A percentile compares a stretch with the other conserved stretches of the same genome.
Conservation (phyloP, 1,284 basidiomycete species). For the Ceratobasidium sp. region DNA sequence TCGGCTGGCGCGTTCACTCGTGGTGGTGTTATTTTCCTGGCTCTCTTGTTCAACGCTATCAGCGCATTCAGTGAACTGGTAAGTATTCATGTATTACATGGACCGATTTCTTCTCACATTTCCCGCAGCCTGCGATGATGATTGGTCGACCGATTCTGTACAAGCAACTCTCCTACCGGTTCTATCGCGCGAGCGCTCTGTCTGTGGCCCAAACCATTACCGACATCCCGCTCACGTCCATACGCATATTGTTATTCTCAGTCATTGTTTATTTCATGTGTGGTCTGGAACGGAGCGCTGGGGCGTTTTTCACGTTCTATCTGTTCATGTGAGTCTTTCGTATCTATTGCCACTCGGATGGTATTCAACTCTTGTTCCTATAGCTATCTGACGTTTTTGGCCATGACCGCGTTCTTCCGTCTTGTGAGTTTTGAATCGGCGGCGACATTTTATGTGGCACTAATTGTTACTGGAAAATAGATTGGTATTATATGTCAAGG, state of each 20-base stretch:
- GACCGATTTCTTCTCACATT: conserved; percentile 28
- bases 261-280: conserved; percentile 56
- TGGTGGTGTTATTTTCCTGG: conserved; percentile 73
- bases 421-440: conserved; percentile 47
- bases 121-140: conserved; percentile 66
- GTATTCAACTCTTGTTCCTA: not conserved
- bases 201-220: conserved; percentile 64
- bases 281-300: conserved; percentile 53
- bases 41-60: conserved; percentile 74
- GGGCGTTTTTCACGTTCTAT: conserved; percentile 57
- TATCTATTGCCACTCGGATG: no score
- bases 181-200: conserved; percentile 81
- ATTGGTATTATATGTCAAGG: conserved; percentile 53
- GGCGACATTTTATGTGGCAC: not conserved
- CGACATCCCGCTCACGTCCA: conserved; percentile 57
- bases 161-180: conserved; percentile 72
- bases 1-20: conserved; percentile 86
- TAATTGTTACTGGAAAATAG: conserved; percentile 30
- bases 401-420: conserved; percentile 59
- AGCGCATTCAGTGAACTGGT: conserved; percentile 78
- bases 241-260: conserved; percentile 56
- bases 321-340: conserved; percentile 53
- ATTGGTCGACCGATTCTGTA: conserved; percentile 70
- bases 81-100: conserved; percentile 27
- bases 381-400: conserved; percentile 51